phyloP scores from a whole-genome alignment of 2,329 filamentous ascomycete species.

The Verticillium klebahnii region DNA sequence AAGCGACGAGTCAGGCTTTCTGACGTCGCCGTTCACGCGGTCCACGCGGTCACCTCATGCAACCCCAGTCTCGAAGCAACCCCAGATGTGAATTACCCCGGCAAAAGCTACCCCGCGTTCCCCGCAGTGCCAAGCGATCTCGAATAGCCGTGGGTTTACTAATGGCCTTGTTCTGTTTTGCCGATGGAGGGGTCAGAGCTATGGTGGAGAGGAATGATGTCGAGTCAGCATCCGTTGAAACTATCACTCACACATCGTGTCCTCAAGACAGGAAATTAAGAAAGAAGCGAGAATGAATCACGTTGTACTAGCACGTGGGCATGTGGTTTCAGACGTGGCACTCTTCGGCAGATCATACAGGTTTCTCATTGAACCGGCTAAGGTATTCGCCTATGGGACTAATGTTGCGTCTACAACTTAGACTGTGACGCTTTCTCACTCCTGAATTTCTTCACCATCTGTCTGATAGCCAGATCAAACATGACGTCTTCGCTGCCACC shows the following conservation, averaged over 20 bases:
- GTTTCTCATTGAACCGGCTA: too few species aligned
- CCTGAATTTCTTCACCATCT: slow-evolving; percentile 16
- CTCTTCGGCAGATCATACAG: too few species aligned
- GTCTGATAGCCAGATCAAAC: slow-evolving; percentile 16
- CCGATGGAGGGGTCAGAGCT: neutral
- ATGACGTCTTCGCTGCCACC: slow-evolving; percentile 18
- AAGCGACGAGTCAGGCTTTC: neutral
- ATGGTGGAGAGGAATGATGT: neutral
- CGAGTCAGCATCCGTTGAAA: neutral
- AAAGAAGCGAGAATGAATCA: too few species aligned
- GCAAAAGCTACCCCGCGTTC: slow-evolving; percentile 3
- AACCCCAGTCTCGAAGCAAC: neutral
- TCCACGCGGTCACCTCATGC: neutral
- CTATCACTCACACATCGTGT: neutral
- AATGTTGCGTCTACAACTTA: neutral
- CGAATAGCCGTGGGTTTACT: neutral
- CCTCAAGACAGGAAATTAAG: neutral
- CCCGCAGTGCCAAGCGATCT: neutral
- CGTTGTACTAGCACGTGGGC: too few species aligned
- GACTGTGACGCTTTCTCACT: neutral
- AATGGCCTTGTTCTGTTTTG: neutral
- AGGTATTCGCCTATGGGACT: neutral
- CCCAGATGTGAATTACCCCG: neutral
- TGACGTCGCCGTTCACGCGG: neutral
- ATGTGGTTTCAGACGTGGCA: too few species aligned